phyloP scores from a whole-genome alignment of 805 yeast species.

The Priceomyces medius region DNA sequence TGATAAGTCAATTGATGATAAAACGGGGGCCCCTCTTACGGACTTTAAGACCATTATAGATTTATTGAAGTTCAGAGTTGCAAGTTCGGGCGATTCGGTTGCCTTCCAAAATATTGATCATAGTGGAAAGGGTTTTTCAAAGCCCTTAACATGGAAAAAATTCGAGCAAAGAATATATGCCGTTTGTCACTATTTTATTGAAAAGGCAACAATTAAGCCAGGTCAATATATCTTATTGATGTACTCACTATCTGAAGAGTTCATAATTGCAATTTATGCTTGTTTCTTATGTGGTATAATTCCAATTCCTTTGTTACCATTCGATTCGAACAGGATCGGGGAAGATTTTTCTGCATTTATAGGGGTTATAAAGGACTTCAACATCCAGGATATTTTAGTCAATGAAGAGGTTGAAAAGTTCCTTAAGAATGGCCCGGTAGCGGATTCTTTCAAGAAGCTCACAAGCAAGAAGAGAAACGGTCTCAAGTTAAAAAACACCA shows the following conservation, averaged over 20 bases:
- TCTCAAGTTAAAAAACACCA: conserved; percentile 65
- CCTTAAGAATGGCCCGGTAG: conserved; percentile 65
- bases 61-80: conserved; percentile 74
- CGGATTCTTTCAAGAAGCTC: conserved; percentile 55
- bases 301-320: conserved; percentile 73
- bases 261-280: conserved; percentile 77
- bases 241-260: conserved; percentile 88
- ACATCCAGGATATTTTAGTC: conserved; percentile 68
- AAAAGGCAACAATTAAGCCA: conserved; percentile 58
- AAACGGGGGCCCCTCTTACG: conserved; percentile 70
- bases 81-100: conserved; percentile 70
- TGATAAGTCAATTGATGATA: conserved; percentile 71
- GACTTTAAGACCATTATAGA: conserved; percentile 72
- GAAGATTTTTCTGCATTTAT: conserved; percentile 74
- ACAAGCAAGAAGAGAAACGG: conserved; percentile 30
- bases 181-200: conserved; percentile 66
- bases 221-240: conserved; percentile 78
- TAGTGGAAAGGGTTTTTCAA: conserved; percentile 32
- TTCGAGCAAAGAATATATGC: conserved; percentile 77
- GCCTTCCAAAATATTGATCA: conserved; percentile 58
- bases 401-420: conserved; percentile 72
- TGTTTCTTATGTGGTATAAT: conserved; percentile 79
- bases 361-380: conserved; percentile 66
- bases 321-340: conserved; percentile 61
- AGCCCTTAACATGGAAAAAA: conserved; percentile 66